Evolutionary conservation across 768 basidiomycete genomes (phyloP).

Genomic region (Hysterangium stoloniferum): DNA sequence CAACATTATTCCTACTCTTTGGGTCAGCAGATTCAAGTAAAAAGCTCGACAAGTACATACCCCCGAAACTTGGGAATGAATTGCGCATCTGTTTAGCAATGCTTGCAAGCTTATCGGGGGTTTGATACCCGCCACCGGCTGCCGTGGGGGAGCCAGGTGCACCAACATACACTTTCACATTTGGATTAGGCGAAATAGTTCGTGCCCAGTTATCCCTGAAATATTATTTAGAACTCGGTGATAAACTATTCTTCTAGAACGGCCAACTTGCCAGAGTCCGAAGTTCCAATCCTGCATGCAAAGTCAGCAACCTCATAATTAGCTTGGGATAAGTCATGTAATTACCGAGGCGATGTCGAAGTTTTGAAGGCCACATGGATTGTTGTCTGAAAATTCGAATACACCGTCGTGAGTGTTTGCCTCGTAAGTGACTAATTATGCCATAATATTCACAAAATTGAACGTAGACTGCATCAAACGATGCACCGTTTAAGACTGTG

Average conservation of each 20-base stretch:
- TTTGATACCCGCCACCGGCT: slow-evolving; percentile 54
- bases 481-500: slow-evolving; percentile 48
- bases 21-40: not conserved
- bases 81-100: slow-evolving; percentile 44
- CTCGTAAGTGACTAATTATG: not conserved
- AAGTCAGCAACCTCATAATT: no score
- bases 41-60: slow-evolving; percentile 15
- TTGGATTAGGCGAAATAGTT: slow-evolving; percentile 45
- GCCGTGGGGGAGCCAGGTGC: slow-evolving; percentile 52
- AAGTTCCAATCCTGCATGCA: slow-evolving; percentile 40
- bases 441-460: slow-evolving; percentile 42
- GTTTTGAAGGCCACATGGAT: slow-evolving; percentile 50
- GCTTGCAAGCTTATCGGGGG: slow-evolving; percentile 35
- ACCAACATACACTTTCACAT: slow-evolving; percentile 60
- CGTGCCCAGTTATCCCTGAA: slow-evolving; percentile 60
- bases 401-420: not conserved
- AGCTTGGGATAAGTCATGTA: slow-evolving; percentile 1
- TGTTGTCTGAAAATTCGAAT: slow-evolving; percentile 38
- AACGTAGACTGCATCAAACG: slow-evolving; percentile 68
- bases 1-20: slow-evolving; percentile 40
- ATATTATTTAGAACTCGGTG: slow-evolving; percentile 13
- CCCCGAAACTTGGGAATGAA: slow-evolving; percentile 60
- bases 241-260: not conserved
- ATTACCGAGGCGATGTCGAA: slow-evolving; percentile 48
- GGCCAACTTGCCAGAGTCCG: slow-evolving; percentile 24